These are phyloP conservation scores for Fusarium solani-melongenae DNA, from an alignment of 2,329 filamentous ascomycete species.

Conservation along the genomic window DNA sequence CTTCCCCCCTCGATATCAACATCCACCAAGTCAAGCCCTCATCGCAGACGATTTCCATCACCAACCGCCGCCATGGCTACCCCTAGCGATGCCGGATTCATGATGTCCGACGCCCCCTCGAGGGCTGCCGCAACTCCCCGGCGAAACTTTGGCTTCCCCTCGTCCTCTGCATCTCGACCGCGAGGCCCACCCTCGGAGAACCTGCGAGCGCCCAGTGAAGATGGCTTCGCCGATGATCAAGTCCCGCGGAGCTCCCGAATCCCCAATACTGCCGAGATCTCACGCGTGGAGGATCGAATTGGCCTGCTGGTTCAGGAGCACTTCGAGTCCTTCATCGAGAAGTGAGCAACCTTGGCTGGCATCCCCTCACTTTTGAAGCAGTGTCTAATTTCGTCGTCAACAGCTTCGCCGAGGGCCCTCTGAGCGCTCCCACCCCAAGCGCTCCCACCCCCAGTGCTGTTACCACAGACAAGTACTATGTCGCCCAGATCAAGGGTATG, in stretches of 20 bases:
- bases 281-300: conserved; percentile 80
- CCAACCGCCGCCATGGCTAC: conserved; percentile 55
- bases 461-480: conserved; percentile 84
- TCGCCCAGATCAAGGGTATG: conserved; percentile 85
- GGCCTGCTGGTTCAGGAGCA: conserved; percentile 79
- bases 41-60: background rate
- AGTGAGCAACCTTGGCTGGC: conserved; percentile 57
- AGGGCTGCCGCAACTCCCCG: conserved; percentile 57
- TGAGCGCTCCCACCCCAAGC: conserved; percentile 60
- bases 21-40: conserved; percentile 3
- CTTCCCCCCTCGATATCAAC: conserved; percentile 36
- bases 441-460: conserved; percentile 75
- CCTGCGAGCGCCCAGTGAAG: conserved; percentile 68
- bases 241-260: conserved; percentile 64
- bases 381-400: conserved; percentile 5
- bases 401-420: conserved; percentile 76
- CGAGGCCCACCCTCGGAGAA: conserved; percentile 73
- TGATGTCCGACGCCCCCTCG: conserved; percentile 67
- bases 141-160: conserved; percentile 56
- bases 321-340: conserved; percentile 84
- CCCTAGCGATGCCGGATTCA: conserved; percentile 66
- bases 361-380: background rate
- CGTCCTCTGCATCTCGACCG: conserved; percentile 65
- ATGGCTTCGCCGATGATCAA: conserved; percentile 74
- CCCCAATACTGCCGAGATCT: conserved; percentile 64